Conservation (phyloP, 495 filamentous ascomycete genomes). For the Terfezia claveryi region DNA sequence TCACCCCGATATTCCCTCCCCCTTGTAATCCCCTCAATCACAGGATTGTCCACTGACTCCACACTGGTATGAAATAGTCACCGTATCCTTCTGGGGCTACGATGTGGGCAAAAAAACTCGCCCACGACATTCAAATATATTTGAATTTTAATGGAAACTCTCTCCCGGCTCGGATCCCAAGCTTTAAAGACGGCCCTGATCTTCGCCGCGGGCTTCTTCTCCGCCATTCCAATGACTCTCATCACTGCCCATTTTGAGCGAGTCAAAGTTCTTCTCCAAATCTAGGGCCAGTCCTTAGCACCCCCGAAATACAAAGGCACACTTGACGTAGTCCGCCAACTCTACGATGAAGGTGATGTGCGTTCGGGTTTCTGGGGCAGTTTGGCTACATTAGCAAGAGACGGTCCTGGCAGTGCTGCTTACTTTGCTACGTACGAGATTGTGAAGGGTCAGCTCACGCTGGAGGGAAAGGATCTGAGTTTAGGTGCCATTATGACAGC, state of each 20-base stretch:
- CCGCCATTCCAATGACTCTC: slow-evolving; percentile 87
- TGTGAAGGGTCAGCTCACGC: slow-evolving; percentile 73
- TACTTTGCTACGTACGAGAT: slow-evolving; percentile 97
- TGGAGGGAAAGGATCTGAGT: slow-evolving; percentile 60
- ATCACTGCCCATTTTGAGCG: slow-evolving; percentile 98
- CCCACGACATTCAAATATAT: too few relatives aligned
- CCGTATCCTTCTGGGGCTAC: slow-evolving; percentile 98
- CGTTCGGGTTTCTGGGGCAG: slow-evolving; percentile 79
- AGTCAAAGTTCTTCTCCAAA: slow-evolving; percentile 93
- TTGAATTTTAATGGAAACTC: too few relatives aligned
- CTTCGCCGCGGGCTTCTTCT: slow-evolving; percentile 89
- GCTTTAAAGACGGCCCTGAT: slow-evolving; percentile 62
- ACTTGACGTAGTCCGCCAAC: slow-evolving; percentile 78
- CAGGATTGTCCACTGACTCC: neutral
- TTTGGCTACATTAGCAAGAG: slow-evolving; percentile 74
- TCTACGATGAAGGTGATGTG: slow-evolving; percentile 79
- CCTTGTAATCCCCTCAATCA: neutral
- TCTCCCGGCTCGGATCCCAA: slow-evolving; percentile 25
- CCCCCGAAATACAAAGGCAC: slow-evolving; percentile 84
- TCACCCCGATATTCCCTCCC: slow-evolving; percentile 52
- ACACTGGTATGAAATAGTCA: slow-evolving; percentile 34
- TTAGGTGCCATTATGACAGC: slow-evolving; percentile 65
- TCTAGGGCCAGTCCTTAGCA: slow-evolving; percentile 79
- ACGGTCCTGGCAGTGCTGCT: slow-evolving; percentile 76
- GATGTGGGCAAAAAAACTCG: slow-evolving; percentile 79